Conservation (phyloP, 2,329 filamentous ascomycete species). For the Aspergillus costaricaensis region DNA sequence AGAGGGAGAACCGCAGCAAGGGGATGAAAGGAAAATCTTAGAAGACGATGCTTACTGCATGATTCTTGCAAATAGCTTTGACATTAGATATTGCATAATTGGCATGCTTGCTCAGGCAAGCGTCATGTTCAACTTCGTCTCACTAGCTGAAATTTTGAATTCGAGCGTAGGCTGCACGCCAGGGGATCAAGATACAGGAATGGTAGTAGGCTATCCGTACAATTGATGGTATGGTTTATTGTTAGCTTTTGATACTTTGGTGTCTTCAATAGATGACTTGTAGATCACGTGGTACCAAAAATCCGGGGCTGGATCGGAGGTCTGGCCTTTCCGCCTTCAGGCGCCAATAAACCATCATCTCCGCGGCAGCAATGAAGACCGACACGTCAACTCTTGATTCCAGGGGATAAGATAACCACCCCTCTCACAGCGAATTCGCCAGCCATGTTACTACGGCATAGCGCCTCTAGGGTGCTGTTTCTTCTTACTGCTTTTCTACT, state of each 20-base stretch:
- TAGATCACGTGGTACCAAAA: constrained; percentile 20
- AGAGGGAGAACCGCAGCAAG: constrained; percentile 60
- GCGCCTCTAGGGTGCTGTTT: constrained; percentile 23
- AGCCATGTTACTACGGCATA: constrained; percentile 24
- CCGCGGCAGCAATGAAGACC: background rate
- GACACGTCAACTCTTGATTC: background rate
- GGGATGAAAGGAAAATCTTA: constrained; percentile 44
- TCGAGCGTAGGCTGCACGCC: background rate
- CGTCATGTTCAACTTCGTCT: background rate
- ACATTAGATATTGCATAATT: background rate
- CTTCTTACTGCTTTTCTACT: constrained; percentile 30
- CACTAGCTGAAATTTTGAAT: background rate
- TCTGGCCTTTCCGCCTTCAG: background rate
- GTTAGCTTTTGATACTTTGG: background rate
- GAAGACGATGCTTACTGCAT: background rate
- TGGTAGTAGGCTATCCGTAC: background rate
- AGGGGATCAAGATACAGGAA: background rate
- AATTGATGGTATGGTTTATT: background rate
- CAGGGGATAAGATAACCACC: background rate
- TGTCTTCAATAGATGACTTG: background rate
- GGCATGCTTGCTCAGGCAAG: background rate
- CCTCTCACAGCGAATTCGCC: background rate
- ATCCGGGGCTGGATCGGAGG: background rate
- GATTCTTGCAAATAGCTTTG: background rate
- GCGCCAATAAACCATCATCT: background rate